Percentiles rank a stretch among this genome's conserved stretches.
phyloP scores from a whole-genome alignment of 495 filamentous ascomycete species.

The Annulohypoxylon bovei region DNA sequence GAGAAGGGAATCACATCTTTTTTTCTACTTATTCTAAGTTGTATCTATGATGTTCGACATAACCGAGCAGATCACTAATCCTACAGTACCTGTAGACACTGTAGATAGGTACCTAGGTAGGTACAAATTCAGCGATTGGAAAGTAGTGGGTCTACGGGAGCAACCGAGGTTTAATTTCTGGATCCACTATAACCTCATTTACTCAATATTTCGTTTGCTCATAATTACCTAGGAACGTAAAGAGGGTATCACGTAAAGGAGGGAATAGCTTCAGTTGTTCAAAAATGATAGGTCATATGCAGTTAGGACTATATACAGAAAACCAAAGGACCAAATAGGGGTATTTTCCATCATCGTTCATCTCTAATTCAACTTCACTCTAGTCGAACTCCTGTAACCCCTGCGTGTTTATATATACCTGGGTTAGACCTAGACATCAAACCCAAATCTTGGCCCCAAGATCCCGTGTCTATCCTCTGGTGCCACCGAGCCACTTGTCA shows the following conservation, averaged over 20 bases:
- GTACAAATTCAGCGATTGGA: not conserved
- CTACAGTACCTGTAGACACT: not conserved
- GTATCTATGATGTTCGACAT: slow-evolving; percentile 6
- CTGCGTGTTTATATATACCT: not conserved
- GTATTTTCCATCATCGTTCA: slow-evolving; percentile 12
- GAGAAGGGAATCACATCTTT: slow-evolving; percentile 14
- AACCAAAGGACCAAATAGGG: slow-evolving; percentile 3
- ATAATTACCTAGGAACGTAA: not conserved
- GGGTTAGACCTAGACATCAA: not conserved
- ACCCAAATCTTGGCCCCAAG: not conserved
- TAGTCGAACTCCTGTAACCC: not conserved
- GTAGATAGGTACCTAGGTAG: not conserved
- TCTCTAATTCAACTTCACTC: slow-evolving; percentile 2
- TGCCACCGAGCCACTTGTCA: slow-evolving; percentile 13
- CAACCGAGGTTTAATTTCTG: slow-evolving; percentile 23
- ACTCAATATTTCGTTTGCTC: not conserved
- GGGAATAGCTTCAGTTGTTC: not conserved
- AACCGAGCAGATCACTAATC: slow-evolving; percentile 33
- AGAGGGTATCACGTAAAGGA: not conserved
- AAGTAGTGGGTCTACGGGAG: slow-evolving; percentile 20
- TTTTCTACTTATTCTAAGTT: not conserved
- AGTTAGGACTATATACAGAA: slow-evolving; percentile 16
- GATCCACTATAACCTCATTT: not conserved
- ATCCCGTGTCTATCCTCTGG: slow-evolving; percentile 10
- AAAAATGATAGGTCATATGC: slow-evolving; percentile 6